Evolutionary conservation across 331 rosid species (phyloP).

Genomic region (Pyrus hybrid): DNA sequence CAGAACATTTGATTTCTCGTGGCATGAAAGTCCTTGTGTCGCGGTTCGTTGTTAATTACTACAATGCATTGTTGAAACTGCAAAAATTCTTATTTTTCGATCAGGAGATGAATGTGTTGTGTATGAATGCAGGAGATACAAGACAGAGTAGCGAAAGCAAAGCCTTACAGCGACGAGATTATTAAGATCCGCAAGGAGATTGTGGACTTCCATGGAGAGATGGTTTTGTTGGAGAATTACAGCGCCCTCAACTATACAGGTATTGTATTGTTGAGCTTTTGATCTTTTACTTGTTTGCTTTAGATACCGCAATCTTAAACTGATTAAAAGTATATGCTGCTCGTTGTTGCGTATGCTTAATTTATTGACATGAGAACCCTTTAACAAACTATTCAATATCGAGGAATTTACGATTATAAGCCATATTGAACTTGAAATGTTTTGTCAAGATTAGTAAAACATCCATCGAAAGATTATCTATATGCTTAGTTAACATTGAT

Average conservation of each 20-base stretch:
- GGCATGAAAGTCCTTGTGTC: neutral
- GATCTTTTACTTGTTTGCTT: neutral
- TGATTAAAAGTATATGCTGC: neutral
- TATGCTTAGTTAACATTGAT: neutral
- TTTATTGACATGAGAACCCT: too few species aligned
- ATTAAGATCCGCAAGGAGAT: conserved; percentile 78
- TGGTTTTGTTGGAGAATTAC: conserved; percentile 94
- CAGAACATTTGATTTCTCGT: too few species aligned
- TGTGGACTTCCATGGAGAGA: conserved; percentile 98
- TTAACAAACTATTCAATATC: too few species aligned
- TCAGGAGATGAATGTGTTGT: conserved; percentile 4
- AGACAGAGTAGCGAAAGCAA: conserved; percentile 74
- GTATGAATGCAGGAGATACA: conserved; percentile 68
- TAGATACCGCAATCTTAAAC: neutral
- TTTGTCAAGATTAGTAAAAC: too few species aligned
- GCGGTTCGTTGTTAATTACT: neutral
- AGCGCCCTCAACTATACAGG: conserved; percentile 98
- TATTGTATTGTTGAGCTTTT: conserved; percentile 1
- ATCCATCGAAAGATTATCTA: neutral
- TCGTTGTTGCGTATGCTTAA: neutral
- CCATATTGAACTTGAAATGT: too few species aligned
- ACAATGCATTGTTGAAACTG: neutral
- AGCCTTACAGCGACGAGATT: conserved; percentile 57
- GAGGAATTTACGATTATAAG: too few species aligned
- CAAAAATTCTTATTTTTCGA: neutral